Percentiles rank a stretch among this genome's conserved stretches.
Conservation (phyloP, 768 basidiomycete species). For the Termitomyces sp. region DNA sequence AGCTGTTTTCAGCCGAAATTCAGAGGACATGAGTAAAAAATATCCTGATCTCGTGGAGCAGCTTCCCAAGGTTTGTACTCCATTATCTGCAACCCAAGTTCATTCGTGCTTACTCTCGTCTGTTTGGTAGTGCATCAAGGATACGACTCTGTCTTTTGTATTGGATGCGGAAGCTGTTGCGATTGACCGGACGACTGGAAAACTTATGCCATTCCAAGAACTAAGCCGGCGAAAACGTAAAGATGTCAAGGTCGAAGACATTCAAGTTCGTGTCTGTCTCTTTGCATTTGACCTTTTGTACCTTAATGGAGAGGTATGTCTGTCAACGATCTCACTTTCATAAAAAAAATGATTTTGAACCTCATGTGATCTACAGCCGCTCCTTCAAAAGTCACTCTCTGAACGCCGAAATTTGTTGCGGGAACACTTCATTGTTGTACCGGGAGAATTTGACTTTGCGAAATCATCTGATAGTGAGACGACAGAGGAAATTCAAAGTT, state of each 20-base stretch:
- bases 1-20: conserved; percentile 93
- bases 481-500: conserved; percentile 89
- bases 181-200: conserved; percentile 77
- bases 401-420: conserved; percentile 75
- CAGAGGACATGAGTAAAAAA: conserved; percentile 99
- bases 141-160: conserved; percentile 82
- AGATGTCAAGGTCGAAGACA: conserved; percentile 96
- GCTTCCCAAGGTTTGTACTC: conserved; percentile 61
- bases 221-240: conserved; percentile 92
- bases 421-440: conserved; percentile 74
- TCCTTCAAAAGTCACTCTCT: conserved; percentile 69
- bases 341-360: not conserved
- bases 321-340: conserved; percentile 15
- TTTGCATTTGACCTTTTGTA: conserved; percentile 97
- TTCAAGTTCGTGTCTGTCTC: conserved; percentile 92
- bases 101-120: conserved; percentile 1
- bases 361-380: conserved; percentile 43
- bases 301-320: conserved; percentile 84
- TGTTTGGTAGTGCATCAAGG: conserved; percentile 70
- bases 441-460: conserved; percentile 91
- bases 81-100: not conserved
- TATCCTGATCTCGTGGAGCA: conserved; percentile 98
- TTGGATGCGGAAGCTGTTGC: conserved; percentile 97
- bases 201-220: conserved; percentile 97
- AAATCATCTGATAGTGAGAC: conserved; percentile 85